phyloP scores from a whole-genome alignment of 345 rosid species.

The Tarenaya hassleriana region DNA sequence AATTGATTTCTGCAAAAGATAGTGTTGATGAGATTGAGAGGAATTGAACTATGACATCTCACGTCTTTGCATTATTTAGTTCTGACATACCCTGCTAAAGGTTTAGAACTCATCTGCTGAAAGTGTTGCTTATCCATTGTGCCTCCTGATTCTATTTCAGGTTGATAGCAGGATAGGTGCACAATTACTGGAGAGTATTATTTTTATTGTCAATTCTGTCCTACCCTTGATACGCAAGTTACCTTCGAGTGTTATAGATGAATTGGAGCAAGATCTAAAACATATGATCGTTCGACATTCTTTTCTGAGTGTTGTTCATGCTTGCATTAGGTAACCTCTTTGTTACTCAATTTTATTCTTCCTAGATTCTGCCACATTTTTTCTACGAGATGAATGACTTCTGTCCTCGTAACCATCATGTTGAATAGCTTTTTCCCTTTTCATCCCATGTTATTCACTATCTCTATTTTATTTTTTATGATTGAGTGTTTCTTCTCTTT shows the following conservation, averaged over 20 bases:
- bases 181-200: conserved; percentile 85
- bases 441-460: not conserved
- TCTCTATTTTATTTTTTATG: not conserved
- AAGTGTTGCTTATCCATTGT: conserved; percentile 19
- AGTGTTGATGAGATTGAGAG: conserved; percentile 13
- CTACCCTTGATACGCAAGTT: conserved; percentile 81
- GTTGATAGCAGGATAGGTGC: conserved; percentile 81
- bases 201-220: conserved; percentile 82
- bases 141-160: conserved; percentile 39
- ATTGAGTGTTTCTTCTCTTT: conserved; percentile 1
- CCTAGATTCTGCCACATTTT: not conserved
- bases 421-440: not conserved
- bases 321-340: conserved; percentile 76
- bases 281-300: conserved; percentile 93
- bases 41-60: not conserved
- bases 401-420: not conserved
- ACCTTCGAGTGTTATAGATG: conserved; percentile 69
- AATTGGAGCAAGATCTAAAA: conserved; percentile 94
- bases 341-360: conserved; percentile 17
- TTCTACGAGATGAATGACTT: not conserved
- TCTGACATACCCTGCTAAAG: not conserved
- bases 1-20: conserved; percentile 15
- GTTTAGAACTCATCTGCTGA: conserved; percentile 7
- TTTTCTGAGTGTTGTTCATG: conserved; percentile 94
- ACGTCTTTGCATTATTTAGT: too few species aligned